phyloP scores from a whole-genome alignment of 1,284 basidiomycete genomes.

The Ustilago lituana region DNA sequence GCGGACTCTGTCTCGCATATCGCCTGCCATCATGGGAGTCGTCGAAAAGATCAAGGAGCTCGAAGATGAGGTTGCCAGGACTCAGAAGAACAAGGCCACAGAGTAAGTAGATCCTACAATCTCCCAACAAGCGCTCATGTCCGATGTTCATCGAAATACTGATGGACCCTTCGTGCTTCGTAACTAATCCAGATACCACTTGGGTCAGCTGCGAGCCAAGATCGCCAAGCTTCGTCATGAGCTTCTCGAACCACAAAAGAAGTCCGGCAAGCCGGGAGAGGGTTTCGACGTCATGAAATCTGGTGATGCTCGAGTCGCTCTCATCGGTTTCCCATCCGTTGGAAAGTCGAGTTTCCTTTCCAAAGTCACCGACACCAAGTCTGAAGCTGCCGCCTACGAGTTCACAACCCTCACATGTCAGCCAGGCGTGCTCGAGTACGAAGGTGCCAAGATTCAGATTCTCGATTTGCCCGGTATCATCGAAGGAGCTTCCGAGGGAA shows the following conservation, averaged over 20 bases:
- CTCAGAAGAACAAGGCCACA: constrained; percentile 70
- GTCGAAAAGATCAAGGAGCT: constrained; percentile 84
- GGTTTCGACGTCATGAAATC: constrained; percentile 66
- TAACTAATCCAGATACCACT: constrained; percentile 47
- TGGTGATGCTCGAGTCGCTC: constrained; percentile 73
- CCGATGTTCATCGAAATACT: background rate
- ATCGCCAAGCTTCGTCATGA: constrained; percentile 63
- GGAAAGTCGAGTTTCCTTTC: constrained; percentile 90
- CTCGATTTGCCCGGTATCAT: constrained; percentile 97
- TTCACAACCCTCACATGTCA: constrained; percentile 84
- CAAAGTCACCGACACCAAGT: constrained; percentile 89
- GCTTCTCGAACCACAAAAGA: constrained; percentile 62
- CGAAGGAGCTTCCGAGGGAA: constrained; percentile 82
- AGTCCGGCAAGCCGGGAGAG: constrained; percentile 57
- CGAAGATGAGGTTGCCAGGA: constrained; percentile 89
- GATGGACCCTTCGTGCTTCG: too few species aligned
- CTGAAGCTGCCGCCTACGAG: constrained; percentile 90
- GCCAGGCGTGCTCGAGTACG: constrained; percentile 53
- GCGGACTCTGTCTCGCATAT: background rate
- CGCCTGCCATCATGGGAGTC: constrained; percentile 52
- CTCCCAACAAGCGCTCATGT: too few species aligned
- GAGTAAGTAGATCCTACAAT: constrained; percentile 38
- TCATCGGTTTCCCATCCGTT: constrained; percentile 82
- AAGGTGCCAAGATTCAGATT: constrained; percentile 70
- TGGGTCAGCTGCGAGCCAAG: constrained; percentile 63